These are phyloP conservation scores for Hypoxylon fragiforme DNA, from an alignment of 495 filamentous ascomycete species.

Conservation along the genomic window DNA sequence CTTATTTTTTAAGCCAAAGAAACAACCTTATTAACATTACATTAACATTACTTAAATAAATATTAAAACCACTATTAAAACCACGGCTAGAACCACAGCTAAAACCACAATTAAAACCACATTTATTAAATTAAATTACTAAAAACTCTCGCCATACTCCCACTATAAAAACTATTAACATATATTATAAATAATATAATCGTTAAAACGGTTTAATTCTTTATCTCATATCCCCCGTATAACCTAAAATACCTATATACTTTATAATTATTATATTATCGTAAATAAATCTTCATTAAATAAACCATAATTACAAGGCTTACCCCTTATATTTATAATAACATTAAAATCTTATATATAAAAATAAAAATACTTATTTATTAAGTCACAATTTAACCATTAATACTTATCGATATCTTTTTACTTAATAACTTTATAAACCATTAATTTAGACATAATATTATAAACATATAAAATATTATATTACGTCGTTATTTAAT, in stretches of 20 bases:
- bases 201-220: not conserved
- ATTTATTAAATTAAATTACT: not conserved
- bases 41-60: too few relatives aligned
- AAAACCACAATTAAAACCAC: too few relatives aligned
- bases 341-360: not conserved
- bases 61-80: too few relatives aligned
- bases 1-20: not conserved
- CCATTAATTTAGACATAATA: not conserved
- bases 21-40: not conserved
- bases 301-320: not conserved
- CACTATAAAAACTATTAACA: not conserved
- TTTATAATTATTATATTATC: too few relatives aligned
- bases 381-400: not conserved
- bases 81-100: too few relatives aligned
- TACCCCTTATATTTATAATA: not conserved
- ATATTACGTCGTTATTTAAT: not conserved
- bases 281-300: not conserved
- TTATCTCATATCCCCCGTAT: too few relatives aligned
- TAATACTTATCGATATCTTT: not conserved
- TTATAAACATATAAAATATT: not conserved
- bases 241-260: not conserved
- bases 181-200: not conserved
- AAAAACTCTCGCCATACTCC: not conserved
- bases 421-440: not conserved
- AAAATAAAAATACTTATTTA: not conserved